Conservation (phyloP, 2,329 filamentous ascomycete species). For the Periglandula ipomoeae region DNA sequence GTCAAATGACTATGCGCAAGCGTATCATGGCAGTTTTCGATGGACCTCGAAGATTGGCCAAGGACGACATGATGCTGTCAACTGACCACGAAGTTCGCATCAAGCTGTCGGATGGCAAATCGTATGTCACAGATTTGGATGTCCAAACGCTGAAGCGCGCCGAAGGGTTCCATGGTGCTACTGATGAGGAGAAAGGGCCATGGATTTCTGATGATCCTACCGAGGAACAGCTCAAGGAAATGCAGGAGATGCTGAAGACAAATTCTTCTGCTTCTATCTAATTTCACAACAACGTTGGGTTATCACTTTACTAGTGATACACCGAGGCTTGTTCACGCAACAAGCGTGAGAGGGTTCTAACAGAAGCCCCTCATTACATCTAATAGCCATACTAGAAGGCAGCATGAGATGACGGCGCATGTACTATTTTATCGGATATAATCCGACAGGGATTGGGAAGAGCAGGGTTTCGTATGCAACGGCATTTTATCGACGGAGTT, state of each 20-base stretch:
- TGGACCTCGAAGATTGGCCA: conserved; percentile 77
- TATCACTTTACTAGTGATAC: not conserved
- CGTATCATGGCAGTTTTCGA: conserved; percentile 90
- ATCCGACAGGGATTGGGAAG: not conserved
- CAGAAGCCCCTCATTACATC: not conserved
- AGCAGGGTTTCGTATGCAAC: not conserved
- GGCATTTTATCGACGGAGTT: not conserved
- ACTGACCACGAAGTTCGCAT: conserved; percentile 90
- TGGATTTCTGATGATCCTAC: conserved; percentile 70
- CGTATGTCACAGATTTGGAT: conserved; percentile 88
- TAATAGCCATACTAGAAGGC: conserved; percentile 1
- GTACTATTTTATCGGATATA: not conserved
- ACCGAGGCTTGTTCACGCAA: not conserved
- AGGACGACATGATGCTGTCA: conserved; percentile 98
- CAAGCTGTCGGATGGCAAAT: conserved; percentile 62
- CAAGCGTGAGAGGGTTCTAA: not conserved
- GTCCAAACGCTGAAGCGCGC: conserved; percentile 81
- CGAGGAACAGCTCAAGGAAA: conserved; percentile 49
- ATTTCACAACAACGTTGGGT: not conserved
- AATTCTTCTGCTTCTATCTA: conserved; percentile 12
- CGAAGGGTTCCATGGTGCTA: conserved; percentile 72
- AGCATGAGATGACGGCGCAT: conserved; percentile 2
- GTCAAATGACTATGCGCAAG: conserved; percentile 98
- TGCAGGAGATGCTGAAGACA: conserved; percentile 41
- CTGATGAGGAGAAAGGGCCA: conserved; percentile 76